A percentile compares a stretch with the other conserved stretches of the same genome.
Conservation (phyloP, 495 filamentous ascomycete species). For the Penicillium alfredii region DNA sequence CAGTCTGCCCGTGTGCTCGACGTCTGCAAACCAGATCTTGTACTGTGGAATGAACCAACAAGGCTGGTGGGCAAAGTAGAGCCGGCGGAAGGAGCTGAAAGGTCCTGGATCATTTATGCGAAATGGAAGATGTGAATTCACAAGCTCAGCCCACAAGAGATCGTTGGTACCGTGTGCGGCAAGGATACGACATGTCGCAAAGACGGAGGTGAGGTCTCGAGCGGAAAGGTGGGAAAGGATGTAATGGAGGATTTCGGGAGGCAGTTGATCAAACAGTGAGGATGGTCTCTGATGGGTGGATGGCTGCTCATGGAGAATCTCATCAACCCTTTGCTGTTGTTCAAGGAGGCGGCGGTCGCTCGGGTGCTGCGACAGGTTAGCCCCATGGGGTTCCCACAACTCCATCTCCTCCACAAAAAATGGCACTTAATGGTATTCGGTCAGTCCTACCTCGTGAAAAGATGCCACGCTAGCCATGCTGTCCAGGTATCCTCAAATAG, state of each 20-base stretch:
- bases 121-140: conserved; percentile 57
- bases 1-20: conserved; percentile 59
- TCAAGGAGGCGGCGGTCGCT: conserved; percentile 1
- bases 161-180: conserved; percentile 49
- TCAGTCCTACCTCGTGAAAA: background rate
- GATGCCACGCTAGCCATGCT: background rate
- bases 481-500: too few species aligned
- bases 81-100: conserved; percentile 54
- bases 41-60: conserved; percentile 77
- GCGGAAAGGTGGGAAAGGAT: conserved; percentile 58
- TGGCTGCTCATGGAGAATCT: conserved; percentile 9
- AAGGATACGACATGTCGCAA: conserved; percentile 50
- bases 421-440: background rate
- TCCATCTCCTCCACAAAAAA: background rate
- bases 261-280: conserved; percentile 44
- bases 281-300: conserved; percentile 1
- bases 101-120: conserved; percentile 43
- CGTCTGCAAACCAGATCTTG: conserved; percentile 83
- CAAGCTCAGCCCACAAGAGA: conserved; percentile 54
- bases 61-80: conserved; percentile 69
- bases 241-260: conserved; percentile 55
- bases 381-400: background rate
- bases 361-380: conserved; percentile 5
- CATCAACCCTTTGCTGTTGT: conserved; percentile 4
- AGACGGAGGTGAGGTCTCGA: conserved; percentile 48